Base-by-base conservation (phyloP, 805 yeast genomes). In the Candida montana region DNA sequence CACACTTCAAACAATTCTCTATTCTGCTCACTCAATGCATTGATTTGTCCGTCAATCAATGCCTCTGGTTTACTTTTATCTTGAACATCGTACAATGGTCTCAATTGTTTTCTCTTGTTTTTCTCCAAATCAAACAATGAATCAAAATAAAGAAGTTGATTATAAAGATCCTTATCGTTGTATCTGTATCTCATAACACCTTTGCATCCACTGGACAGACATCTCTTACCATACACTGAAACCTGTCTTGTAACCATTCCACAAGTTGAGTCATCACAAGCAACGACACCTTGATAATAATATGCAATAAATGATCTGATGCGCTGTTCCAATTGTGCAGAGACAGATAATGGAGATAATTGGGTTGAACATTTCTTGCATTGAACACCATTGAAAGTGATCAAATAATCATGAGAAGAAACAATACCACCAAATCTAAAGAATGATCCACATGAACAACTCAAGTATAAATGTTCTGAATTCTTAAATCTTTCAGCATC, bases 231-330 rank as follows among this genome's bases (percentile, higher is more conserved):
- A 55, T 86, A 88, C 4, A 90, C 96, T 17, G 90, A 79, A 19
- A 93, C 74, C 57, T 90, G 95, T 47, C 96, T 72, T 0, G 97
- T 90, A 13, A 71, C 71, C 40, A 77, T 69, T 2, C 84, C 86
- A 65, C 98, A 91, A 2, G 93, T 74, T 6, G 79, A 58, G 53
- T 93, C 97, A 59, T 85, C 95, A 66, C 99, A 93, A 0, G 62
- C 64, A 35, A 89, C 65, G 87, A 93, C 79, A 5, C 90, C 91
- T n/a, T 85, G 80, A 59, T 93, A 93, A 61, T 90, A 93, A 26
- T 71, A 58, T 1, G 89, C 72, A 37, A 91, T 79, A 49, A 80
- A 84, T 5, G 68, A 62, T 42, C 97, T 71, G 20, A 91, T 74
- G 36, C 77, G 67, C n/a, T 67, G 59, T 59, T 90, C 97, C 35